Conservation (phyloP, 495 filamentous ascomycete genomes). For the Cryomyces minteri region DNA sequence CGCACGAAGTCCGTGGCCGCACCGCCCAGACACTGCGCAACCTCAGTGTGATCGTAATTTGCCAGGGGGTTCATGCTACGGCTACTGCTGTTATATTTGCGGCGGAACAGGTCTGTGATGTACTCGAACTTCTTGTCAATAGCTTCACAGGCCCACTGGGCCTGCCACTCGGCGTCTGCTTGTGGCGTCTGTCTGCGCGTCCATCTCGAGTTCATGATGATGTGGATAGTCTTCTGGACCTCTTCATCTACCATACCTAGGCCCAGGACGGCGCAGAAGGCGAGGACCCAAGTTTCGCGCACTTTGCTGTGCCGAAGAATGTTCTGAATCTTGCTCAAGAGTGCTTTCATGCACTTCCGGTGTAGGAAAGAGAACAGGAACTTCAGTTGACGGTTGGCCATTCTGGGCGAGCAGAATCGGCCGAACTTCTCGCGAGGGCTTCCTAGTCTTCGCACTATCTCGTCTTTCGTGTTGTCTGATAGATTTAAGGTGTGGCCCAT, state of each 20-base stretch:
- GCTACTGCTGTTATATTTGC: conserved; percentile 14
- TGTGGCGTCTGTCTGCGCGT: not conserved
- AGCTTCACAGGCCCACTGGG: conserved; percentile 10
- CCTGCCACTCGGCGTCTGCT: conserved; percentile 6
- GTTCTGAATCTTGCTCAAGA: conserved; percentile 20
- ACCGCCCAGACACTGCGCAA: conserved; percentile 4
- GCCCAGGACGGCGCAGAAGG: conserved; percentile 18
- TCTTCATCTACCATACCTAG: conserved; percentile 21
- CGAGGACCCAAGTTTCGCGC: conserved; percentile 15
- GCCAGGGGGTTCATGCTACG: conserved; percentile 12
- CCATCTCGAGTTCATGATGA: conserved; percentile 9
- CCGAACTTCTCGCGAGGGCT: conserved; percentile 3
- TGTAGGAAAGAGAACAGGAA: conserved; percentile 20
- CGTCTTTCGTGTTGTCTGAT: conserved; percentile 8
- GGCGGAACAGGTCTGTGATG: conserved; percentile 17
- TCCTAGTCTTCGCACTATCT: conserved; percentile 8
- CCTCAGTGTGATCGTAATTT: conserved; percentile 10
- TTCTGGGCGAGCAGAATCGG: conserved; percentile 14
- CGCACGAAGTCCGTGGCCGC: conserved; percentile 10
- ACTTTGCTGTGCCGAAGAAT: conserved; percentile 14
- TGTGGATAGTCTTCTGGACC: conserved; percentile 18
- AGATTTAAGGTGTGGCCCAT: conserved; percentile 21
- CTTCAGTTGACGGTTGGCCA: conserved; percentile 23
- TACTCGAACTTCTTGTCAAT: conserved; percentile 18
- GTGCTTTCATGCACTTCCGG: conserved; percentile 6